Conservation (phyloP, 148 eudicot genomes). For the Dianthus caryophyllus region DNA sequence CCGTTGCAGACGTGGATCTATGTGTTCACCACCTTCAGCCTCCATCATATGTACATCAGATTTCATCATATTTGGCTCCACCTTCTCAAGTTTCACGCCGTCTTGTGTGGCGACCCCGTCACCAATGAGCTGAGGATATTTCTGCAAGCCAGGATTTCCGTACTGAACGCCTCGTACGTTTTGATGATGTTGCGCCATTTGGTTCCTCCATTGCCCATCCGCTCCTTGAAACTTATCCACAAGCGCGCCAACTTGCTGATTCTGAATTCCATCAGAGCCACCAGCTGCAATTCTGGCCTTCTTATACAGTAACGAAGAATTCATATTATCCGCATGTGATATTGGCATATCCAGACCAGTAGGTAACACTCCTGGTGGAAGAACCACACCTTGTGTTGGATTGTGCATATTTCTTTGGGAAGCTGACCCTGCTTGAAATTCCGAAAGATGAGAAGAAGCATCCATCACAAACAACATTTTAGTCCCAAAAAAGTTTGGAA, state of each 20-base stretch:
- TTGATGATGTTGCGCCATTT: slow-evolving; percentile 55
- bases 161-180: slow-evolving; percentile 47
- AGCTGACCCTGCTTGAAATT: slow-evolving; percentile 51
- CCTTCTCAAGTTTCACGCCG: slow-evolving; percentile 50
- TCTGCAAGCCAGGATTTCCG: slow-evolving; percentile 55
- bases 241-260: slow-evolving; percentile 47
- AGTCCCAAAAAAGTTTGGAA: too few species aligned
- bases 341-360: slow-evolving; percentile 51
- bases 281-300: slow-evolving; percentile 44
- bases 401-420: slow-evolving; percentile 50
- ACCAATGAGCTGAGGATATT: slow-evolving; percentile 57
- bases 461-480: too few species aligned
- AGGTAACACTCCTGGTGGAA: slow-evolving; percentile 42
- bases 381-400: slow-evolving; percentile 41
- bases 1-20: slow-evolving; percentile 55
- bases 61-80: slow-evolving; percentile 37
- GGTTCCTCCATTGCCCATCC: slow-evolving; percentile 68
- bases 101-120: slow-evolving; percentile 65
- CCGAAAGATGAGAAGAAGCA: slow-evolving; percentile 32
- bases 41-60: slow-evolving; percentile 49
- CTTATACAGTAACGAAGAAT: slow-evolving; percentile 41
- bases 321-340: slow-evolving; percentile 45
- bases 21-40: slow-evolving; percentile 37
- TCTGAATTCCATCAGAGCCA: slow-evolving; percentile 51
- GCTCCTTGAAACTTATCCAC: slow-evolving; percentile 55